Evolutionary conservation across 108 stramenopile genomes (phyloP), one percentile per base, ranked within the genome.

Genomic region (Nitzschia putrida): DNA sequence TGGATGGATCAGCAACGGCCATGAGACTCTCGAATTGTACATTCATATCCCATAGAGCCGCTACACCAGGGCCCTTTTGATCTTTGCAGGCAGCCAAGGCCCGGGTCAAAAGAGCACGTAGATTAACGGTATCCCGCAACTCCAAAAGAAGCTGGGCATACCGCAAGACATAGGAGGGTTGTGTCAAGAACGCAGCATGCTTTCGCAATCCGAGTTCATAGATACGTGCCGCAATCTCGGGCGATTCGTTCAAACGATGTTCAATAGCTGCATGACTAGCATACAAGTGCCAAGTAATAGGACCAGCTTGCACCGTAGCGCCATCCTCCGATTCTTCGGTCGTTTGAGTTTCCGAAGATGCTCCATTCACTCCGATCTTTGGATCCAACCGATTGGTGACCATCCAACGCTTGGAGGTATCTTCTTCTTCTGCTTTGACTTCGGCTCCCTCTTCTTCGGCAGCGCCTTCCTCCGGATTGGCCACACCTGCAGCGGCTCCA

Each of bases 201-300:
- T 88, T 91, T 26, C 86, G 77, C 53, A 95, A 68, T 9, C 94
- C 94, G 8, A 95, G 75, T 64, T 95, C 94, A 66, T 88, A 95
- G 40, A 91, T 79, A 9, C 94, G 84, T 43, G 85, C 89, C 12
- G 94, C 94, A 53, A 95, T 78, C 29, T 82, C 78, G 0, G 90
- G 90, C n/a, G 78, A 80, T 39, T 85, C 57, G 64, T 90, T 89
- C 13, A 89, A 71, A 10, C 86, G 82, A 54, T 89, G 90, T 68
- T 94, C 93, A 40, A 94, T 89, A 13, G 81, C 82, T 7, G 93
- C 93, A 66, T 94, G 93, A 22, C 85, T 66, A 4, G 88, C 83
- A 66, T 91, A 94, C 16, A 94, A 77, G 38, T 94, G 92, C 88
- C 89, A 90, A 9, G 92, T 94, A 34, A 94, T 87, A 40, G 70